A percentile compares a stretch with the other conserved stretches of the same genome.
Conservation (phyloP, 805 yeast genomes). For the Hanseniaspora singularis region DNA sequence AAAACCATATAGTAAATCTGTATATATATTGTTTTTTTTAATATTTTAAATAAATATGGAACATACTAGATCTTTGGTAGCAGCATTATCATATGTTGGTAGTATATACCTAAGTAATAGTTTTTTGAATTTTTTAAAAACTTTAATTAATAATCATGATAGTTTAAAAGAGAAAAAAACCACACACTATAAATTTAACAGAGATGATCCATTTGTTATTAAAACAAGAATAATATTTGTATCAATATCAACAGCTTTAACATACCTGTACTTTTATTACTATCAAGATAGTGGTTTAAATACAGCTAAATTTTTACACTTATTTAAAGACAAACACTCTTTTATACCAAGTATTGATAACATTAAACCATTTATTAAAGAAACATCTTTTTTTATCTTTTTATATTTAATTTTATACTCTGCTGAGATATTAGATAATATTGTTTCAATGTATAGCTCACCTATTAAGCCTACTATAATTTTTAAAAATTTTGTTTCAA, state of each 20-base stretch:
- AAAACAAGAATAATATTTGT: constrained; percentile 14
- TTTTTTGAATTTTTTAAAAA: background rate
- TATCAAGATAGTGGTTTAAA: background rate
- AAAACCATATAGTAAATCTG: background rate
- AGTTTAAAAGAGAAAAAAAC: background rate
- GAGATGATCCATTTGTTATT: constrained; percentile 16
- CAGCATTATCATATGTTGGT: constrained; percentile 10
- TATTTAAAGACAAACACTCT: constrained; percentile 3
- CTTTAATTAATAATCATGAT: background rate
- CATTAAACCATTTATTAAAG: background rate
- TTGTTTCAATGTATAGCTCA: background rate
- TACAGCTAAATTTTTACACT: background rate
- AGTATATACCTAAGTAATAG: constrained; percentile 10
- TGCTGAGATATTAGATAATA: constrained; percentile 6
- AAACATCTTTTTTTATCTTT: background rate
- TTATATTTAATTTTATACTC: constrained; percentile 11
- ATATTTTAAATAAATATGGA: no score
- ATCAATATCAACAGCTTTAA: background rate
- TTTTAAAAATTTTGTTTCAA: background rate
- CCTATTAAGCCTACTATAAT: background rate
- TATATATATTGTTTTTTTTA: no score
- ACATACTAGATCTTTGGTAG: constrained; percentile 3
- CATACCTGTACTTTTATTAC: background rate
- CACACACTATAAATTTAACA: constrained; percentile 6
- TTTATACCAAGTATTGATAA: background rate